phyloP scores from a whole-genome alignment of 768 basidiomycete genomes.

The Lentinula boryana region DNA sequence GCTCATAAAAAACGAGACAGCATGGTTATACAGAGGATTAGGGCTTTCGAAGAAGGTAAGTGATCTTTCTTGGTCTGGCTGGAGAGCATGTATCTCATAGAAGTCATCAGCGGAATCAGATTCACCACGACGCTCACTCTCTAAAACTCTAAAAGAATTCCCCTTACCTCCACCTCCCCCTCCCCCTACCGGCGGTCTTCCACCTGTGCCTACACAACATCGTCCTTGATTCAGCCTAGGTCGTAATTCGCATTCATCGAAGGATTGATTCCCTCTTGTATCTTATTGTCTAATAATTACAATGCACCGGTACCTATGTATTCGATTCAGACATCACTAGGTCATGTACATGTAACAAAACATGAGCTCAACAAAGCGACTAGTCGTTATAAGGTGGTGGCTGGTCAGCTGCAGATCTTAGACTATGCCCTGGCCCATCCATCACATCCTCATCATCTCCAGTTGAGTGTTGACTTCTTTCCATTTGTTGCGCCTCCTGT shows the following conservation, averaged over 20 bases:
- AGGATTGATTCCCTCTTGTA: not conserved
- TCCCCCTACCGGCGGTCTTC: slow-evolving; percentile 1
- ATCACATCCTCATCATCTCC: slow-evolving; percentile 4
- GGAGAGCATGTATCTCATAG: not conserved
- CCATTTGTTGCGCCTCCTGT: slow-evolving; percentile 10
- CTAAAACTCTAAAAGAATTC: slow-evolving; percentile 27
- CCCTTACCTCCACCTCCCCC: slow-evolving; percentile 30
- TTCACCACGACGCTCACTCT: not conserved
- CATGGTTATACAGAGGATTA: slow-evolving; percentile 28
- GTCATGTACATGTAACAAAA: too few relatives aligned
- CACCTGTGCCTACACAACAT: not conserved
- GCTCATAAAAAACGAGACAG: slow-evolving; percentile 25
- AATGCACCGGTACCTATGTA: not conserved
- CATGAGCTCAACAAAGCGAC: not conserved
- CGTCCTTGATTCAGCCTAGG: not conserved
- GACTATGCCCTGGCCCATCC: slow-evolving; percentile 27
- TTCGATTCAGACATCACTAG: too few relatives aligned
- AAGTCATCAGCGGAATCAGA: not conserved
- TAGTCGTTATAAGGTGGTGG: slow-evolving; percentile 13
- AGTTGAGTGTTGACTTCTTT: slow-evolving; percentile 4
- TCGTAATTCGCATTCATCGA: not conserved
- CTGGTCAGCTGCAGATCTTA: slow-evolving; percentile 13
- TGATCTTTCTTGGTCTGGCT: not conserved
- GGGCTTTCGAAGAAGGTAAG: slow-evolving; percentile 21
- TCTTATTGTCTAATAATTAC: not conserved